Conservation (phyloP, 208 protist genomes). For the Leishmania tropica region DNA sequence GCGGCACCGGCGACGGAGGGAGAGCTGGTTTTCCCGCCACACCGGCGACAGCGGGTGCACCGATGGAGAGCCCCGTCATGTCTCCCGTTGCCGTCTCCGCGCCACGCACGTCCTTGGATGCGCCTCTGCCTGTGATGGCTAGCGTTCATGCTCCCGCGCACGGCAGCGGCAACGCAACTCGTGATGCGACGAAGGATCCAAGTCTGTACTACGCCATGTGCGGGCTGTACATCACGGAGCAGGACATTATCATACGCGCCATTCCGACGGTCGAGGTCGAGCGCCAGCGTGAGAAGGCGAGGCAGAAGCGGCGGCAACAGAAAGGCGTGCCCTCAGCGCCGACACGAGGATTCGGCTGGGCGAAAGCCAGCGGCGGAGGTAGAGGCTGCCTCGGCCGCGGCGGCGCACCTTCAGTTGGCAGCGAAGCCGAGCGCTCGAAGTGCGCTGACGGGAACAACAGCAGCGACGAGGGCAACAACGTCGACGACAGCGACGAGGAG, state of each 20-base stretch:
- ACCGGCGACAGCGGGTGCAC: not conserved
- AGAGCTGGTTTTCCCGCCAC: not conserved
- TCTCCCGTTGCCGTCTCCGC: not conserved
- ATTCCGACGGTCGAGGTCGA: conserved; percentile 26
- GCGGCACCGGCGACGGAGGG: not conserved
- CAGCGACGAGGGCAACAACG: not conserved
- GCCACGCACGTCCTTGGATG: not conserved
- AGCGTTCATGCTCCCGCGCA: not conserved
- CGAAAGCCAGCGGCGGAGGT: not conserved
- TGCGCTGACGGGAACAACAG: not conserved
- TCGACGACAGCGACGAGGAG: not conserved
- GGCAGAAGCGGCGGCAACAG: not conserved
- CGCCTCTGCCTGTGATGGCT: not conserved
- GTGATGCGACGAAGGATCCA: conserved; percentile 20
- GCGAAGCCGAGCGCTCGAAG: not conserved
- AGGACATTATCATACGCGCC: conserved; percentile 32
- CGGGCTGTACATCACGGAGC: conserved; percentile 38
- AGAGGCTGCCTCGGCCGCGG: not conserved
- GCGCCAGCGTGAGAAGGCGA: conserved; percentile 9
- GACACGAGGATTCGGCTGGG: not conserved
- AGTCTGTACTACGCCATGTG: conserved; percentile 38
- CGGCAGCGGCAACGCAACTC: conserved; percentile 6
- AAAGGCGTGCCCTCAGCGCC: not conserved
- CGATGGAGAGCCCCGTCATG: not conserved
- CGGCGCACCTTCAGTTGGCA: not conserved